Conservation (phyloP, 192 early-diverging fungal species). For the Powellomyces hirtus region DNA sequence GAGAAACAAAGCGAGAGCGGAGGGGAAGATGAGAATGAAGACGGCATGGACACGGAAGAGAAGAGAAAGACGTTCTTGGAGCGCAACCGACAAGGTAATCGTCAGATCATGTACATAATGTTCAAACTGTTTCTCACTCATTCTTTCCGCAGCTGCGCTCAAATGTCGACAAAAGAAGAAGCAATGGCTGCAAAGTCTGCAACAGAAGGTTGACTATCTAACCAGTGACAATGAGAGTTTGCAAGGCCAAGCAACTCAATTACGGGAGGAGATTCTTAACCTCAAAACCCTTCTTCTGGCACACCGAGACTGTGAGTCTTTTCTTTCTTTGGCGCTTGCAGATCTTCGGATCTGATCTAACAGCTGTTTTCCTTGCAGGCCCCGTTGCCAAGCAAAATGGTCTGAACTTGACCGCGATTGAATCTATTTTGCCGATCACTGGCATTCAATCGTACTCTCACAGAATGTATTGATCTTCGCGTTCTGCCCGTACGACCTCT, state of each 20-base stretch:
- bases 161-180: slow-evolving; percentile 95
- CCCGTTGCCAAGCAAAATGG: slow-evolving; percentile 30
- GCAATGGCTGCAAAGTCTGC: slow-evolving; percentile 81
- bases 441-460: slow-evolving; percentile 8
- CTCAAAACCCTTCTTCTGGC: slow-evolving; percentile 74
- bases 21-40: slow-evolving; percentile 10
- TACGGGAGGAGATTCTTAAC: slow-evolving; percentile 74
- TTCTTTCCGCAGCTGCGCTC: slow-evolving; percentile 62
- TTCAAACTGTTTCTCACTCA: not conserved
- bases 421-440: slow-evolving; percentile 10
- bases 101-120: not conserved
- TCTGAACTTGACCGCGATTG: slow-evolving; percentile 24
- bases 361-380: not conserved
- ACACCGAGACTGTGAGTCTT: slow-evolving; percentile 66
- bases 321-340: not conserved
- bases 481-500: too few species aligned
- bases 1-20: slow-evolving; percentile 19
- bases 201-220: slow-evolving; percentile 62
- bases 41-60: slow-evolving; percentile 49
- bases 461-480: slow-evolving; percentile 1
- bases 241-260: slow-evolving; percentile 51
- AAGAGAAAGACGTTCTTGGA: slow-evolving; percentile 82
- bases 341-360: not conserved
- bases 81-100: slow-evolving; percentile 77
- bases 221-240: slow-evolving; percentile 66